These are phyloP conservation scores for Mucor saturninus DNA, from an alignment of 371 early-diverging fungal genomes.

Conservation along the genomic window DNA sequence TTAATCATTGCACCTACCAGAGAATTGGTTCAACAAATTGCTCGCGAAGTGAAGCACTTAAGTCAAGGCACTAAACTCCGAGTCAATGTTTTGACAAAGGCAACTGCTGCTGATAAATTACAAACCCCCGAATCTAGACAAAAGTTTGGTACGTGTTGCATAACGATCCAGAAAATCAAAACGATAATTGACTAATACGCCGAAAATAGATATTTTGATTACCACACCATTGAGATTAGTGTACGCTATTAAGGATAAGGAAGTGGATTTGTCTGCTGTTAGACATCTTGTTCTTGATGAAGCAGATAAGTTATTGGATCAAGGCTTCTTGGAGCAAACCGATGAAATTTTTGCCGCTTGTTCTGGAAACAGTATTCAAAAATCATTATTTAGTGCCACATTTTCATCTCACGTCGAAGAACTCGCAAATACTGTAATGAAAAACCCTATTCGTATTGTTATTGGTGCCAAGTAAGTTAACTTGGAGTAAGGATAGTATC, in stretches of 20 bases:
- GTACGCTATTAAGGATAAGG: constrained; percentile 80
- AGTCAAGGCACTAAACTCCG: constrained; percentile 75
- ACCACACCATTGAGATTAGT: constrained; percentile 92
- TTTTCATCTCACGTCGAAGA: constrained; percentile 90
- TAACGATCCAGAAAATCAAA: neutral
- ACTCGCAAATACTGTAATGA: constrained; percentile 89
- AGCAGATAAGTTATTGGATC: constrained; percentile 91
- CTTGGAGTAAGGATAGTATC: constrained; percentile 76
- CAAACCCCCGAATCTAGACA: constrained; percentile 71
- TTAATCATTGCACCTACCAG: constrained; percentile 97
- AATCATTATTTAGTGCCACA: constrained; percentile 94
- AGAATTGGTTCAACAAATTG: constrained; percentile 96
- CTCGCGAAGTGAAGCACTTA: constrained; percentile 75
- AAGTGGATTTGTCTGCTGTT: constrained; percentile 77
- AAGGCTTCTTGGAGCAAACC: constrained; percentile 90
- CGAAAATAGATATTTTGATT: constrained; percentile 76
- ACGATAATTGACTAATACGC: too few relatives aligned
- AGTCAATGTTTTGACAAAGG: constrained; percentile 80
- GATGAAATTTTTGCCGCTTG: constrained; percentile 92
- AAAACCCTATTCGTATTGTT: constrained; percentile 85
- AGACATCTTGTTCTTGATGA: constrained; percentile 88
- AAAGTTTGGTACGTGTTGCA: constrained; percentile 64
- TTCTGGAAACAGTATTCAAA: constrained; percentile 74
- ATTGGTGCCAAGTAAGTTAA: constrained; percentile 88
- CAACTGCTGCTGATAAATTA: constrained; percentile 66